Base-by-base conservation (phyloP, 306 rosid species). In the apple (Malus domestica) region DNA sequence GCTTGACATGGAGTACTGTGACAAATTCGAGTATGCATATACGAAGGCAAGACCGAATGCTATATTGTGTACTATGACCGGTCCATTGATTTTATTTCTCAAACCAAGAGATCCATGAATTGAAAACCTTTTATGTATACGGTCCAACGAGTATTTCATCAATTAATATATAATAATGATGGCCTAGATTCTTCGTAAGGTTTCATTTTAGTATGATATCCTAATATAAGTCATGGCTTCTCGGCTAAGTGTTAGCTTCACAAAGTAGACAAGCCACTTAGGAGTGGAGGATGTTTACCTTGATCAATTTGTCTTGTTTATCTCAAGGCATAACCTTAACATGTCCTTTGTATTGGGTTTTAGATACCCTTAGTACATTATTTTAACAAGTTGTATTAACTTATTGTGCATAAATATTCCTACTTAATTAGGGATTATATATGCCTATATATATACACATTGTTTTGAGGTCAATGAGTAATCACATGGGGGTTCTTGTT, bases 401-500 rank as follows among this genome's bases (percentile, higher is more conserved):
- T 68, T 23, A 23, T 42, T 76, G 16, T 35, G 74, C 46, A 60
- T 19, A 77, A 75, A 45, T 46, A 68, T 76, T 75, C 71, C 75
- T 15, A 49, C 67, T 71, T 20, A 59, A 38, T 63, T 62, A 78
- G 60, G 74, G 14, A 5, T 63, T 6, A 76, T 73, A 57, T 49
- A 74, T 70, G 33, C 80, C 49, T 52, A 64, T 70, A 74, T 82
- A 29, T 70, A 74, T 80, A 33, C 6, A 33, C 57, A 19, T 25
- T 55, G 27, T 70, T 64, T 80, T 29, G 11, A 72, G 75, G 86
- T 83, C 90, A 84, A 85, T 89, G 84, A 86, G 78, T 88, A 84
- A 27, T 82, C 92, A 91, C 93, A 88, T 89, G 55, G 96, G 90
- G 58, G 29, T 38, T 78, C 67, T 81, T 80, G 80, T 80, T 88